A percentile compares a stretch with the other conserved stretches of the same genome.
phyloP scores from a whole-genome alignment of 2,329 filamentous ascomycete species.

The Moelleriella libera region DNA sequence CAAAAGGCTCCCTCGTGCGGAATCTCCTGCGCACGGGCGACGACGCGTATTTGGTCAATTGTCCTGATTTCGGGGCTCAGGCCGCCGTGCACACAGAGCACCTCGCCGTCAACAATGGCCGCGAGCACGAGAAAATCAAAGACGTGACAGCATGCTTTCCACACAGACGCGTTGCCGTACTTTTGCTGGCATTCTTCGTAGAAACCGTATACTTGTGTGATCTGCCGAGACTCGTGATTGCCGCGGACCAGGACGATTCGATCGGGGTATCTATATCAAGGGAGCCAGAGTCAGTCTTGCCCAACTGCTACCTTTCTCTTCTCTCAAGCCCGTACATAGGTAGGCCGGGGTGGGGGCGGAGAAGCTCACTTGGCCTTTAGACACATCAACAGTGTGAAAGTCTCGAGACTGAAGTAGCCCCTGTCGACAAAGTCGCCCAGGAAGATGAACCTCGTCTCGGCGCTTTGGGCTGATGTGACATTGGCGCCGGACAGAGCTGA shows the following conservation, averaged over 20 bases:
- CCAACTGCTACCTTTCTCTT: too few species aligned
- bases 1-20: conserved; percentile 98
- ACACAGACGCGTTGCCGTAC: conserved; percentile 98
- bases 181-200: conserved; percentile 98
- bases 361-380: conserved; percentile 59
- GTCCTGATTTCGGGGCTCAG: conserved; percentile 84
- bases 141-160: conserved; percentile 99
- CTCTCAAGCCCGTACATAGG: too few species aligned
- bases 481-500: conserved; percentile 19
- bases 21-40: conserved; percentile 93
- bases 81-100: conserved; percentile 94
- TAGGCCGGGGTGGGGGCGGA: neutral
- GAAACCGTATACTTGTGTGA: conserved; percentile 97
- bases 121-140: conserved; percentile 96
- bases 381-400: conserved; percentile 92
- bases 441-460: conserved; percentile 43
- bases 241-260: conserved; percentile 92
- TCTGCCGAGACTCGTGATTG: conserved; percentile 94
- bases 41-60: conserved; percentile 98
- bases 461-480: conserved; percentile 27
- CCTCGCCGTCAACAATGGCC: conserved; percentile 95
- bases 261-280: conserved; percentile 61
- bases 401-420: conserved; percentile 95
- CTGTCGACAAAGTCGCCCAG: conserved; percentile 92
- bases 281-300: too few species aligned